Base-by-base conservation (phyloP, 2,329 filamentous ascomycete genomes). In the Fusarium sp. region DNA sequence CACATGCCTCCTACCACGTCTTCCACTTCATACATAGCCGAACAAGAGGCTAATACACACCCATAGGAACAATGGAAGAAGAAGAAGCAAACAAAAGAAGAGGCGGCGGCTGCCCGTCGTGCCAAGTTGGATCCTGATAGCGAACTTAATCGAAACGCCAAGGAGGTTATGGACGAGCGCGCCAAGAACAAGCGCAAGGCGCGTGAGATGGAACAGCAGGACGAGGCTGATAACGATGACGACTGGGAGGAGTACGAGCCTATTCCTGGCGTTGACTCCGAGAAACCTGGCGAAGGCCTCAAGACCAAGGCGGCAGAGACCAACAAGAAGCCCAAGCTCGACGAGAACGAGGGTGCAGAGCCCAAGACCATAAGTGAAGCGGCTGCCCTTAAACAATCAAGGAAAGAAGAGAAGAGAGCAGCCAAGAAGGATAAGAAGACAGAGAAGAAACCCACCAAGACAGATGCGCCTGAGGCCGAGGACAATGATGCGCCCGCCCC, bases 81-180 rank as follows among this genome's bases (percentile, higher is more conserved):
- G 76, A 97, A 96, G 82, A 98, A 98, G 83, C 94, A 98, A 82
- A 95, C 93, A 50, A 97, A 97, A 78, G 92, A 93, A 78, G 87
- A 97, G 79, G 92, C 92, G 62, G 88, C 89, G 65, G 90, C 91
- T 71, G 92, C 93, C 56, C 94, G 94, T 81, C 87, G 90, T 76
- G 93, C 92, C 62, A 98, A 97, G 82, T 86, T 98, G 40, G 93
- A 98, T 75, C 94, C 96, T 25, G 93, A 95, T 70, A 94, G 93
- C 75, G 90, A 91, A 65, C 78, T 86, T 70, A 96, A 96, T 83
- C 83, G 82, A 68, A 96, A 89, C 69, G 95, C 94, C 64, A 95
- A 97, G 78, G 94, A 98, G 78, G 89, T 97, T 65, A 91, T 97
- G 88, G 93, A 96, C 71, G 94, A 97, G 76, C 83, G 86, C 55